Percentiles rank a stretch among this genome's conserved stretches.
Evolutionary conservation across 805 yeast genomes (phyloP).

Genomic region (Lipomyces spencermartinsiae): DNA sequence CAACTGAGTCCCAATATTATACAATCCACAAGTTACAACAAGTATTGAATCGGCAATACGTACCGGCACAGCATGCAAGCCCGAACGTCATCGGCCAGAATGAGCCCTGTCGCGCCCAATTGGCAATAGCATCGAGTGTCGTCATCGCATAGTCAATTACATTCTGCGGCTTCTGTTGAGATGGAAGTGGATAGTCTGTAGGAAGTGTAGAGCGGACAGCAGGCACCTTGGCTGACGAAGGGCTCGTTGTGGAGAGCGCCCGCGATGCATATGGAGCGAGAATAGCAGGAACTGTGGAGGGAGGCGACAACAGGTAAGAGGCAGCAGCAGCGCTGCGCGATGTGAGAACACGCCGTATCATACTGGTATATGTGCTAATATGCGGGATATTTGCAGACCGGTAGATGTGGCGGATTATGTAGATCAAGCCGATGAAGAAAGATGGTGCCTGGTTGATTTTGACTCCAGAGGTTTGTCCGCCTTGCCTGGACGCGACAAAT

Average conservation of each 20-base stretch:
- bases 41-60: neutral
- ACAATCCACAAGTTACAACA: neutral
- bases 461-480: neutral
- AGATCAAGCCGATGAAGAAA: neutral
- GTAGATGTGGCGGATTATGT: neutral
- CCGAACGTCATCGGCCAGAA: slow-evolving; percentile 96
- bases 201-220: slow-evolving; percentile 51
- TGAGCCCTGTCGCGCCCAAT: slow-evolving; percentile 91
- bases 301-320: neutral
- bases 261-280: slow-evolving; percentile 12
- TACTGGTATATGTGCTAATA: neutral
- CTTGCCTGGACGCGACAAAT: neutral
- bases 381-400: neutral
- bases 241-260: slow-evolving; percentile 4
- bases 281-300: slow-evolving; percentile 1
- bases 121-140: slow-evolving; percentile 78
- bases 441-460: neutral
- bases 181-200: slow-evolving; percentile 72
- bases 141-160: slow-evolving; percentile 83
- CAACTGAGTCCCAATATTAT: neutral
- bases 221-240: slow-evolving; percentile 8
- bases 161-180: slow-evolving; percentile 63
- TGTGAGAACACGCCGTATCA: slow-evolving; percentile 5
- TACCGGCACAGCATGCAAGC: slow-evolving; percentile 81
- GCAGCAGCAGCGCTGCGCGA: neutral